Percentiles rank a stretch among this genome's conserved stretches.
Evolutionary conservation across 1,139 yeast species (phyloP).

Genomic region (Hyphopichia pseudoburtonii): DNA sequence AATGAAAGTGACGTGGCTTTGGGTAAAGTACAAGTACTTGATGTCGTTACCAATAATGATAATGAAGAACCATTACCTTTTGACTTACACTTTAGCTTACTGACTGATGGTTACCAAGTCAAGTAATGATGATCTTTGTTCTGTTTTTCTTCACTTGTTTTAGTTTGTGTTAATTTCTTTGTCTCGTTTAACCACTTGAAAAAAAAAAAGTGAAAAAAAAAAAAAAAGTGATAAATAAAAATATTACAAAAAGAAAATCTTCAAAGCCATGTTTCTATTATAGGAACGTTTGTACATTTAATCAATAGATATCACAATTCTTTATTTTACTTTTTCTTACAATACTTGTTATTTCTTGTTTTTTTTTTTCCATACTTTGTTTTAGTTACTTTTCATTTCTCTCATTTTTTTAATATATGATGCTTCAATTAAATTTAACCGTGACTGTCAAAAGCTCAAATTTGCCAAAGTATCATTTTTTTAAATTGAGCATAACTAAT

Average conservation of each 20-base stretch:
- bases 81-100: constrained; percentile 62
- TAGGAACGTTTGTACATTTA: neutral
- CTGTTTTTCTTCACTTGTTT: neutral
- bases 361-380: neutral
- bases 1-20: constrained; percentile 42
- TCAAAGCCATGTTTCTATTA: neutral
- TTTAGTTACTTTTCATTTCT: neutral
- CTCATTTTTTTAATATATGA: too few relatives aligned
- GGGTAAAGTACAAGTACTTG: constrained; percentile 42
- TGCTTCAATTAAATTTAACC: too few relatives aligned
- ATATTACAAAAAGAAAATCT: neutral
- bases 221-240: neutral
- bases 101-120: constrained; percentile 66
- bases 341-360: too few relatives aligned
- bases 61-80: constrained; percentile 63
- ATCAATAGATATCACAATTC: neutral
- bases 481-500: too few relatives aligned
- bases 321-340: too few relatives aligned
- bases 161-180: neutral
- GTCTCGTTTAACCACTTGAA: neutral
- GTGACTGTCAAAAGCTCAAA: too few relatives aligned
- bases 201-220: neutral
- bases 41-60: constrained; percentile 39
- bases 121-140: constrained; percentile 36
- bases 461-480: too few relatives aligned